Evolutionary conservation across 768 basidiomycete genomes (phyloP).

Genomic region (Lactarius indigo): DNA sequence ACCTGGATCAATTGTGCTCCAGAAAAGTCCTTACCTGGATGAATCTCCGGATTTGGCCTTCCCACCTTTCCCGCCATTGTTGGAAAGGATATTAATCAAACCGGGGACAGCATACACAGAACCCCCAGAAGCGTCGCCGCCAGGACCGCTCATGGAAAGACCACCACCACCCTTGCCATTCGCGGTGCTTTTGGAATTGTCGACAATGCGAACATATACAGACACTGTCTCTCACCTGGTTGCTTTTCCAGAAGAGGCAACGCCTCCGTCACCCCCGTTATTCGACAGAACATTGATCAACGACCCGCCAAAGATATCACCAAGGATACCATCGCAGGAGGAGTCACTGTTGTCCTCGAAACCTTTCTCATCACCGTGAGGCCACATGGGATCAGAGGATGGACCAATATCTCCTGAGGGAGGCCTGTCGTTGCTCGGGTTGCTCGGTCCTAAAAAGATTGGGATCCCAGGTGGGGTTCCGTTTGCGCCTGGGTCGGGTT

Average conservation of each 20-base stretch:
- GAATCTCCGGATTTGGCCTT: slow-evolving; percentile 13
- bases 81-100: slow-evolving; percentile 33
- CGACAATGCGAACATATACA: neutral
- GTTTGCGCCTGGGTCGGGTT: neutral
- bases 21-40: slow-evolving; percentile 5
- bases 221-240: slow-evolving; percentile 8
- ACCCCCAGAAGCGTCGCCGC: slow-evolving; percentile 22
- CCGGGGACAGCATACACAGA: slow-evolving; percentile 18
- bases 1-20: neutral
- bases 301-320: slow-evolving; percentile 5
- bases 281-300: slow-evolving; percentile 34
- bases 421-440: neutral
- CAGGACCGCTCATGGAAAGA: slow-evolving; percentile 12
- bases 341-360: neutral
- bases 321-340: slow-evolving; percentile 3
- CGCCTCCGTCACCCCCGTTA: slow-evolving; percentile 32
- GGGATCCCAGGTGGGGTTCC: slow-evolving; percentile 5
- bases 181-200: neutral
- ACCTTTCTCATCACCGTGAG: neutral
- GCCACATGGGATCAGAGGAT: neutral
- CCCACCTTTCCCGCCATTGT: slow-evolving; percentile 30
- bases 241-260: slow-evolving; percentile 27
- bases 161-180: neutral
- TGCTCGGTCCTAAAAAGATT: slow-evolving; percentile 12
- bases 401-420: slow-evolving; percentile 1